A percentile compares a stretch with the other conserved stretches of the same genome.
These are phyloP conservation scores for Pseudopithomyces maydicus DNA, from an alignment of 2,329 filamentous ascomycete genomes.

Conservation along the genomic window DNA sequence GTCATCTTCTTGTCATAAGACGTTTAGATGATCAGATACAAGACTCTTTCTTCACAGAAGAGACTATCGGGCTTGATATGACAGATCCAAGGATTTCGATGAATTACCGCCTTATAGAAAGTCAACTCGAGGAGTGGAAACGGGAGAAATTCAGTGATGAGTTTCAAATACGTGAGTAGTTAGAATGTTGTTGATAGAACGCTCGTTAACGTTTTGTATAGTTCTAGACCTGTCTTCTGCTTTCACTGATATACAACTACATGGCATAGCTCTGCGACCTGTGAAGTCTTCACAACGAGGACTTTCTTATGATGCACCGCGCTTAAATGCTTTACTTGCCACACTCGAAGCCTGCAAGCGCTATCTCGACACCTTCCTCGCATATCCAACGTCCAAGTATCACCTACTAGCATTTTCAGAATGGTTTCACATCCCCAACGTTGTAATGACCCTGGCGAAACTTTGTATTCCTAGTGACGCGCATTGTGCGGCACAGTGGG, in stretches of 20 bases:
- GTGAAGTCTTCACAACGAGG: background rate
- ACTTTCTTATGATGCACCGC: conserved; percentile 11
- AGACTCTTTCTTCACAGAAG: conserved; percentile 30
- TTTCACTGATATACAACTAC: conserved; percentile 34
- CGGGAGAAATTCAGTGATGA: conserved; percentile 12
- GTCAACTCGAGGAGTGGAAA: conserved; percentile 34
- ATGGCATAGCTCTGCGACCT: conserved; percentile 31
- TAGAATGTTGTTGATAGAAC: background rate
- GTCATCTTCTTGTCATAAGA: conserved; percentile 29
- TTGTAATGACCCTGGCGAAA: conserved; percentile 34
- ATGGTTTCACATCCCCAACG: conserved; percentile 39
- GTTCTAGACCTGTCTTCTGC: conserved; percentile 34
- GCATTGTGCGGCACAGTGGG: conserved; percentile 32
- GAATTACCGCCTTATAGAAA: conserved; percentile 34
- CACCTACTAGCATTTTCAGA: conserved; percentile 38
- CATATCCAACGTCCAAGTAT: conserved; percentile 65
- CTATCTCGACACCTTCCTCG: conserved; percentile 72
- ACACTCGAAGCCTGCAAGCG: conserved; percentile 67
- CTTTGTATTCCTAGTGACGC: conserved; percentile 35
- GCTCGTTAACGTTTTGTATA: conserved; percentile 3
- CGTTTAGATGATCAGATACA: conserved; percentile 42
- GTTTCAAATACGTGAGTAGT: conserved; percentile 25
- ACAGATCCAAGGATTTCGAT: conserved; percentile 33
- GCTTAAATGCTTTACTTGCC: conserved; percentile 31
- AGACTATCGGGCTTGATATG: conserved; percentile 25